Evolutionary conservation across 129 eudicot genomes (phyloP).

Genomic region (Lactuca saligna): DNA sequence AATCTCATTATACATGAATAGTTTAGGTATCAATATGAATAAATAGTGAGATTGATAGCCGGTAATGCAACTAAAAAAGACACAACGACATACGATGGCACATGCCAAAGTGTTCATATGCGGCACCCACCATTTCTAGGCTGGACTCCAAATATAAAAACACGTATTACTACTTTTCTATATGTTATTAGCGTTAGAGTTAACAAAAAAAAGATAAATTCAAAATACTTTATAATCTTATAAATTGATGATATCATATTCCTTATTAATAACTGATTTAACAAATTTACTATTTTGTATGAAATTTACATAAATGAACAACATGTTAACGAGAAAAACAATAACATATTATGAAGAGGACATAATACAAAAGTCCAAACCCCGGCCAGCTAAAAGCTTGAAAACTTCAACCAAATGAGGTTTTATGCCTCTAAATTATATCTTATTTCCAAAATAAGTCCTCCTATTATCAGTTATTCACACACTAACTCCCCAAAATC

Average conservation of each 20-base stretch:
- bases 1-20: no score
- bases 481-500: background rate
- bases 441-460: background rate
- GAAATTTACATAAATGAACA: background rate
- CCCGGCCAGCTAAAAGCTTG: conserved; percentile 31
- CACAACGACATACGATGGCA: background rate
- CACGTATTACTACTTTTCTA: background rate
- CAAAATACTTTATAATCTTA: background rate
- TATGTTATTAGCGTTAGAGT: background rate
- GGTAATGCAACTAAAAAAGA: no score
- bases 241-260: no score
- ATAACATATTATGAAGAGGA: background rate
- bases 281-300: no score
- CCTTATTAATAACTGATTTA: background rate
- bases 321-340: background rate
- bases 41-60: no score
- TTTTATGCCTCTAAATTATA: conserved; percentile 16
- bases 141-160: background rate
- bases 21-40: background rate
- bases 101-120: background rate
- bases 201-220: no score
- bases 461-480: background rate
- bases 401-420: conserved; percentile 4
- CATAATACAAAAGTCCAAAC: conserved; percentile 8
- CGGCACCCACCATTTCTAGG: conserved; percentile 1